Conservation (phyloP, 345 rosid genomes). For the Crucihimalaya himalaica region DNA sequence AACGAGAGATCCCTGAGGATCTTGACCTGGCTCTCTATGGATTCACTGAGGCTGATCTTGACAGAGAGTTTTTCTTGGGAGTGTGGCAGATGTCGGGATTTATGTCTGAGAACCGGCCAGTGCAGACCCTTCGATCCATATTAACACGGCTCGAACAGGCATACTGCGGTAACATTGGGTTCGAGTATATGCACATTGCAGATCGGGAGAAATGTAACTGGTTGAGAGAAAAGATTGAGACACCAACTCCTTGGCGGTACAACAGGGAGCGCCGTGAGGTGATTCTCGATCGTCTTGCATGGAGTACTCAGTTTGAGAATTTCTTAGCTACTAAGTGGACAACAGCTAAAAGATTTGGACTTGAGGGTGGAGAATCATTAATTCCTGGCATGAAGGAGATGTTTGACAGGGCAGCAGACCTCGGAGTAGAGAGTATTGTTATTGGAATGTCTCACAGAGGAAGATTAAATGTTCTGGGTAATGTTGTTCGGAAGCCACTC, state of each 20-base stretch:
- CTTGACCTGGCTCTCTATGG: slow-evolving; percentile 72
- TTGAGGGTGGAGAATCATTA: slow-evolving; percentile 85
- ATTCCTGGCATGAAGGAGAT: slow-evolving; percentile 93
- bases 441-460: slow-evolving; percentile 90
- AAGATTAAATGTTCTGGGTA: slow-evolving; percentile 76
- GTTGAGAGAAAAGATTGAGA: slow-evolving; percentile 85
- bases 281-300: slow-evolving; percentile 74
- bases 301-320: slow-evolving; percentile 89
- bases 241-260: slow-evolving; percentile 72
- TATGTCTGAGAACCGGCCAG: slow-evolving; percentile 84
- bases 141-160: slow-evolving; percentile 82
- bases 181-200: slow-evolving; percentile 80
- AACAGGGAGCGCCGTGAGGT: slow-evolving; percentile 72
- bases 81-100: slow-evolving; percentile 87
- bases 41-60: slow-evolving; percentile 78
- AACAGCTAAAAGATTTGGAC: slow-evolving; percentile 83
- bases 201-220: slow-evolving; percentile 79
- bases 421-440: slow-evolving; percentile 86
- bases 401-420: slow-evolving; percentile 83
- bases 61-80: slow-evolving; percentile 81
- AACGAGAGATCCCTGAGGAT: slow-evolving; percentile 74
- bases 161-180: slow-evolving; percentile 82
- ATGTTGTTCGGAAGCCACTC: slow-evolving; percentile 77
- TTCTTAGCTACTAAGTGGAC: slow-evolving; percentile 89
- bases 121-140: slow-evolving; percentile 79